Evolutionary conservation across 2,329 filamentous ascomycete genomes (phyloP).

Genomic region (Sporothrix inflata): DNA sequence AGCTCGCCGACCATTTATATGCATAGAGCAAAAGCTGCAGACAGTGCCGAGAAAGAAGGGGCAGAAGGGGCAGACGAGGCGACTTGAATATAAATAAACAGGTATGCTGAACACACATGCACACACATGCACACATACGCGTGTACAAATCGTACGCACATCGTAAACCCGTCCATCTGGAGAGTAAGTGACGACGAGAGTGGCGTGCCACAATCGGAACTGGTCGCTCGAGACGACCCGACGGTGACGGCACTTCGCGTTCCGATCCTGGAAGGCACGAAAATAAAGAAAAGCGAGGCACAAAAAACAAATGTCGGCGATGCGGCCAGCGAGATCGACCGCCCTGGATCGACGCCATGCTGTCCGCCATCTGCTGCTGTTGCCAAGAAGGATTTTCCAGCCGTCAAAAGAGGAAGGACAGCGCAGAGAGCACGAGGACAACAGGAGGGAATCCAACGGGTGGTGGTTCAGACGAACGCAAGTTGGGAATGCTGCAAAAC

Average conservation of each 20-base stretch:
- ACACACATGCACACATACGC: neutral
- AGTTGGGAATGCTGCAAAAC: neutral
- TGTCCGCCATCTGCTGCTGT: neutral
- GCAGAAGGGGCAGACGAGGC: neutral
- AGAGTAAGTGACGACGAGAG: neutral
- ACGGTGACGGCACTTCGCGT: neutral
- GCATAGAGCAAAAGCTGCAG: neutral
- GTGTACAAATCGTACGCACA: neutral
- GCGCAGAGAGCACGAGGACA: neutral
- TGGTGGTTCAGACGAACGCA: constrained; percentile 6
- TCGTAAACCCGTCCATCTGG: constrained; percentile 5
- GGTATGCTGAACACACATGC: neutral
- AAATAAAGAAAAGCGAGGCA: neutral
- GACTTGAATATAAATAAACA: neutral
- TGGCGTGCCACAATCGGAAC: neutral
- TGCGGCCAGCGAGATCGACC: neutral
- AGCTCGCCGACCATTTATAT: constrained; percentile 11
- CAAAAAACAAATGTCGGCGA: neutral
- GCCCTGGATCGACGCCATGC: neutral
- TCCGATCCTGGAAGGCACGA: neutral
- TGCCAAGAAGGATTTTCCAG: neutral
- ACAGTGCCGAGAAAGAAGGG: neutral
- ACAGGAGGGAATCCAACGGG: neutral
- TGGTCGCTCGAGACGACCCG: neutral
- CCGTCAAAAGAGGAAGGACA: neutral